phyloP scores from a whole-genome alignment of 2,329 filamentous ascomycete genomes.

The Penicillium sclerotigenum region DNA sequence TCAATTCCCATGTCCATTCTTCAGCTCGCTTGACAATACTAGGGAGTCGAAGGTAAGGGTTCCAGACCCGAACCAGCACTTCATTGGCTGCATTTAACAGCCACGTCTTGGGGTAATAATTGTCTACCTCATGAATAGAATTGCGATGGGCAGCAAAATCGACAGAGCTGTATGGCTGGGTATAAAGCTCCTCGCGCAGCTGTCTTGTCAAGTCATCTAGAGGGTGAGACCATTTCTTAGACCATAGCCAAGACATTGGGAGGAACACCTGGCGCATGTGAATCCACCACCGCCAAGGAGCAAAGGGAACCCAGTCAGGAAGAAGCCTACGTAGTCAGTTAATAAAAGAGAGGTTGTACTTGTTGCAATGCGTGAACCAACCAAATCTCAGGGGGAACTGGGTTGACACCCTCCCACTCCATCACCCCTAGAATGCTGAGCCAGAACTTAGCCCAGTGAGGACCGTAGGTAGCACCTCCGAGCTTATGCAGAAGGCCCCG shows the following conservation, averaged over 20 bases:
- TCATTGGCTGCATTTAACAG: constrained; percentile 76
- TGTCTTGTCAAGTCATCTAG: constrained; percentile 69
- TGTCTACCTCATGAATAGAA: constrained; percentile 72
- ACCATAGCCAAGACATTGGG: constrained; percentile 87
- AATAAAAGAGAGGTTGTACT: constrained; percentile 3
- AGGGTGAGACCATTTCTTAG: constrained; percentile 73
- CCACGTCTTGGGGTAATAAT: constrained; percentile 91
- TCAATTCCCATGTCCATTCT: constrained; percentile 74
- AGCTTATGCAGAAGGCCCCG: constrained; percentile 77
- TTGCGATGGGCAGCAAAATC: constrained; percentile 77
- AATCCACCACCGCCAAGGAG: constrained; percentile 96
- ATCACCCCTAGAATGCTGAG: constrained; percentile 77
- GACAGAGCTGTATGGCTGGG: constrained; percentile 72
- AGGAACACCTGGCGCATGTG: constrained; percentile 97
- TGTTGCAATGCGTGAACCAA: constrained; percentile 28
- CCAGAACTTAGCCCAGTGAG: constrained; percentile 99
- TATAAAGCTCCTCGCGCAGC: constrained; percentile 77
- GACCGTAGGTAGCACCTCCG: constrained; percentile 76
- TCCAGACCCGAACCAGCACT: constrained; percentile 74
- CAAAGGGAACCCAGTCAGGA: constrained; percentile 84
- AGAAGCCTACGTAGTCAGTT: constrained; percentile 53
- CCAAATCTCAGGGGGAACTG: constrained; percentile 91
- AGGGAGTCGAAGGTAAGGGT: constrained; percentile 68
- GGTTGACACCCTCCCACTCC: constrained; percentile 91
- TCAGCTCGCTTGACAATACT: constrained; percentile 69